These are phyloP conservation scores for Plasmodium ovale DNA, from an alignment of 169 alveolate genomes.

Conservation along the genomic window DNA sequence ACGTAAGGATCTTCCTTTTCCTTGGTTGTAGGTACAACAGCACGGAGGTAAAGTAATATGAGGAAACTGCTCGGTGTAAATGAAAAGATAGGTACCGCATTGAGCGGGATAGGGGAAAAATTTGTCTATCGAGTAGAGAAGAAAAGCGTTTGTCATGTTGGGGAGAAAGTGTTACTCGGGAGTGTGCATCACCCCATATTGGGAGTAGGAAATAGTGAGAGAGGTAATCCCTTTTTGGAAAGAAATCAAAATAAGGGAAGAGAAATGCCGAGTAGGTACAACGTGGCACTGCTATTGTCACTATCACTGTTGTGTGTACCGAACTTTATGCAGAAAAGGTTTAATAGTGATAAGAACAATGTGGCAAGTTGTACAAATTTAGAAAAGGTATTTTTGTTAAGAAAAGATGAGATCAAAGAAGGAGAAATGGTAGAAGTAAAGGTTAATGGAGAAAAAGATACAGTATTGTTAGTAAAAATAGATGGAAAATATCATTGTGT, in stretches of 20 bases:
- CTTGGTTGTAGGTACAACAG: too few species aligned
- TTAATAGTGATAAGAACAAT: neutral
- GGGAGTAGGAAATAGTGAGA: neutral
- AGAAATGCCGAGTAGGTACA: neutral
- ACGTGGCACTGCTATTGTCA: neutral
- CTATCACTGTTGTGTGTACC: constrained; percentile 25
- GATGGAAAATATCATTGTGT: constrained; percentile 80
- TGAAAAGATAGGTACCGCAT: neutral
- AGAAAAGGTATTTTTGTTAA: constrained; percentile 72
- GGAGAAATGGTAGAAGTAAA: constrained; percentile 85
- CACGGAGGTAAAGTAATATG: neutral
- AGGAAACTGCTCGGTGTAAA: neutral
- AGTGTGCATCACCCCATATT: too few species aligned
- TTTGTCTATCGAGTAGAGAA: too few species aligned
- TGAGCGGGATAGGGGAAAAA: neutral
- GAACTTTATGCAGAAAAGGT: neutral
- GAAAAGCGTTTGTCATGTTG: too few species aligned
- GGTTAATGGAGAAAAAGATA: constrained; percentile 77
- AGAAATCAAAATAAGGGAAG: neutral
- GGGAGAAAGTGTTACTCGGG: too few species aligned
- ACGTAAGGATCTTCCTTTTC: too few species aligned
- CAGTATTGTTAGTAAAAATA: constrained; percentile 78
- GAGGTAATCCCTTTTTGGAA: neutral
- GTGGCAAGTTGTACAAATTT: constrained; percentile 20
- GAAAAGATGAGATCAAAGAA: constrained; percentile 77